Evolutionary conservation across 441 rosid species (phyloP).

Genomic region (Corymbia calophylla): DNA sequence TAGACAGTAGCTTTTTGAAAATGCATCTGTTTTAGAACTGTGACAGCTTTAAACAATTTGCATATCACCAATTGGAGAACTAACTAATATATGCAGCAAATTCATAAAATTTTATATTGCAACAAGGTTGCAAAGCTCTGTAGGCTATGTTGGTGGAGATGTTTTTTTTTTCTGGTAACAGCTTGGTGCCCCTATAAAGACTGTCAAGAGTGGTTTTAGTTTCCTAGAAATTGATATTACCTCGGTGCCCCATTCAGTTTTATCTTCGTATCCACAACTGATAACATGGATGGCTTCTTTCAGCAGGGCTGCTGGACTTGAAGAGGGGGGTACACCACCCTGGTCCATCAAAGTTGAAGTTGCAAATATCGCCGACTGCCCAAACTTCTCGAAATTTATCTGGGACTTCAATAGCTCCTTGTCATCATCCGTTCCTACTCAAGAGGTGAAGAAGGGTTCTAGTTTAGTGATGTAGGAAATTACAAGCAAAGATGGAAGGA

Average conservation of each 20-base stretch:
- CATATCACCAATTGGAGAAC: not conserved
- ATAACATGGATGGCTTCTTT: conserved; percentile 80
- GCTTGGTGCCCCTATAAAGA: not conserved
- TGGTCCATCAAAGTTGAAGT: conserved; percentile 70
- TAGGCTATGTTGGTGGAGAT: not conserved
- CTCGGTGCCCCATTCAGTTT: conserved; percentile 76
- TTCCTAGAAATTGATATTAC: conserved; percentile 13
- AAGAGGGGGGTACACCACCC: conserved; percentile 76
- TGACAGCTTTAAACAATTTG: not conserved
- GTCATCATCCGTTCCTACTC: conserved; percentile 36
- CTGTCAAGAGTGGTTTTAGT: not conserved
- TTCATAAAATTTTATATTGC: not conserved
- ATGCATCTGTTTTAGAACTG: not conserved
- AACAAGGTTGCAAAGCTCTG: not conserved
- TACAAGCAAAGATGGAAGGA: not conserved
- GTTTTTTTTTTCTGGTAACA: not conserved
- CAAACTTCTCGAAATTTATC: conserved; percentile 68
- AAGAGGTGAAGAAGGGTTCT: not conserved
- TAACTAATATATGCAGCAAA: not conserved
- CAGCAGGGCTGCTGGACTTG: conserved; percentile 64
- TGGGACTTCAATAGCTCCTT: conserved; percentile 63
- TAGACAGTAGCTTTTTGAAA: not conserved
- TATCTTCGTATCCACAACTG: conserved; percentile 72
- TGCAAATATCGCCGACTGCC: conserved; percentile 60
- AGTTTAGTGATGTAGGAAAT: not conserved